A percentile compares a stretch with the other conserved stretches of the same genome.
phyloP scores from a whole-genome alignment of 2,329 filamentous ascomycete genomes.

The Trichoderma citrinoviride region DNA sequence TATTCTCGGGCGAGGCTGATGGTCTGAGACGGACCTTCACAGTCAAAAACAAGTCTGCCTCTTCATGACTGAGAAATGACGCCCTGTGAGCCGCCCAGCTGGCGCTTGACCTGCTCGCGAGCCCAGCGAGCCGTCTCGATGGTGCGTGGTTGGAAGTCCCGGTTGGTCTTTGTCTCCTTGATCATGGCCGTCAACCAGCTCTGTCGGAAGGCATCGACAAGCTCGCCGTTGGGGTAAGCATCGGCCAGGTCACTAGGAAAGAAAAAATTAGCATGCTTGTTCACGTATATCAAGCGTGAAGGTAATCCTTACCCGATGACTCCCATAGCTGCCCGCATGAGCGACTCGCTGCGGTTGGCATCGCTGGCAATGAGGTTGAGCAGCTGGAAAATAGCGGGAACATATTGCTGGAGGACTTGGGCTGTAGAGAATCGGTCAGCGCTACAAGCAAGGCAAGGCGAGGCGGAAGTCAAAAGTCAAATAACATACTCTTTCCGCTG shows the following conservation, averaged over 20 bases:
- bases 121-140: slow-evolving; percentile 96
- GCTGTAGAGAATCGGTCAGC: slow-evolving; percentile 48
- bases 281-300: background rate
- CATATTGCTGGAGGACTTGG: slow-evolving; percentile 68
- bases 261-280: background rate
- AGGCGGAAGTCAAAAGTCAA: too few relatives aligned
- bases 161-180: slow-evolving; percentile 85
- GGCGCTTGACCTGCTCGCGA: slow-evolving; percentile 94
- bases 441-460: background rate
- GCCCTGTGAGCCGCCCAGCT: slow-evolving; percentile 56
- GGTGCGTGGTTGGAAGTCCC: slow-evolving; percentile 80
- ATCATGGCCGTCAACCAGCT: slow-evolving; percentile 90
- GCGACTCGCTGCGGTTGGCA: slow-evolving; percentile 81
- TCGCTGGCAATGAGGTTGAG: slow-evolving; percentile 79
- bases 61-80: slow-evolving; percentile 52
- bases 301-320: slow-evolving; percentile 77
- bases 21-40: background rate
- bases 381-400: slow-evolving; percentile 83
- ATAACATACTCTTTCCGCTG: slow-evolving; percentile 66
- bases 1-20: background rate
- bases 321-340: slow-evolving; percentile 94
- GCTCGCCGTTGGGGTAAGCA: slow-evolving; percentile 86
- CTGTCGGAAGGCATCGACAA: slow-evolving; percentile 78
- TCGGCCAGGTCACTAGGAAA: slow-evolving; percentile 79
- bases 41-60: background rate